A percentile compares a stretch with the other conserved stretches of the same genome.
These are phyloP conservation scores for Zalaria obscura DNA, from an alignment of 2,329 filamentous ascomycete genomes.

Conservation along the genomic window DNA sequence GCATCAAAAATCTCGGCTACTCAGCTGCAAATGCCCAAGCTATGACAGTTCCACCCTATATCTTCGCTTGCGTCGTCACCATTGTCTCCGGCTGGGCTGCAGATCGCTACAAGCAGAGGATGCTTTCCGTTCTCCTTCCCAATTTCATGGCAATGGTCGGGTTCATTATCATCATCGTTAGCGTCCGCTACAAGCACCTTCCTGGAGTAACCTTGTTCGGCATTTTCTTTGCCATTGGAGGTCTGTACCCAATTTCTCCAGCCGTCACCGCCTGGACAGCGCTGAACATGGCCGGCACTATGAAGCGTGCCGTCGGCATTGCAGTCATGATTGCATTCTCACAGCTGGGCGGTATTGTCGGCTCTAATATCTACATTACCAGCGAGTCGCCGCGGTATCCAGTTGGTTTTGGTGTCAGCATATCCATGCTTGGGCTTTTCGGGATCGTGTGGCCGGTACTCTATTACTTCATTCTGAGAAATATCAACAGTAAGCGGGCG, in stretches of 20 bases:
- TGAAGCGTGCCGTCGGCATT: constrained; percentile 42
- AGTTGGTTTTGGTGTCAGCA: constrained; percentile 21
- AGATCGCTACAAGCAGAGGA: constrained; percentile 10
- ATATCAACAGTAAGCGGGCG: constrained; percentile 20
- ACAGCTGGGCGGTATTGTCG: constrained; percentile 39
- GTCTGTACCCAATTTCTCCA: constrained; percentile 46
- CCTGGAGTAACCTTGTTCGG: constrained; percentile 15
- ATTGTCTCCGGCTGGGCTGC: constrained; percentile 15
- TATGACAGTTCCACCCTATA: constrained; percentile 16
- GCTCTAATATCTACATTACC: constrained; percentile 39
- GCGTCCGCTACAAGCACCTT: constrained; percentile 24
- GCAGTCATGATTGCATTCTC: constrained; percentile 42
- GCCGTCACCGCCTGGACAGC: constrained; percentile 44
- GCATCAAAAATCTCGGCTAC: constrained; percentile 13
- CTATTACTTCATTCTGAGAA: constrained; percentile 17
- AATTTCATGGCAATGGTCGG: constrained; percentile 15
- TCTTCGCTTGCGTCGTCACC: constrained; percentile 17
- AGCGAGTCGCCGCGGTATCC: constrained; percentile 21
- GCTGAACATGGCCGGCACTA: constrained; percentile 42
- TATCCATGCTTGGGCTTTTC: constrained; percentile 13
- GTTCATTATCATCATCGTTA: constrained; percentile 15
- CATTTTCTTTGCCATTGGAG: constrained; percentile 25
- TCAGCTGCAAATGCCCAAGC: constrained; percentile 10
- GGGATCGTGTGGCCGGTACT: constrained; percentile 11
- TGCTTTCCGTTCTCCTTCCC: constrained; percentile 27